Base-by-base conservation (phyloP, 1,284 basidiomycete species). In the Austropuccinia psidii region DNA sequence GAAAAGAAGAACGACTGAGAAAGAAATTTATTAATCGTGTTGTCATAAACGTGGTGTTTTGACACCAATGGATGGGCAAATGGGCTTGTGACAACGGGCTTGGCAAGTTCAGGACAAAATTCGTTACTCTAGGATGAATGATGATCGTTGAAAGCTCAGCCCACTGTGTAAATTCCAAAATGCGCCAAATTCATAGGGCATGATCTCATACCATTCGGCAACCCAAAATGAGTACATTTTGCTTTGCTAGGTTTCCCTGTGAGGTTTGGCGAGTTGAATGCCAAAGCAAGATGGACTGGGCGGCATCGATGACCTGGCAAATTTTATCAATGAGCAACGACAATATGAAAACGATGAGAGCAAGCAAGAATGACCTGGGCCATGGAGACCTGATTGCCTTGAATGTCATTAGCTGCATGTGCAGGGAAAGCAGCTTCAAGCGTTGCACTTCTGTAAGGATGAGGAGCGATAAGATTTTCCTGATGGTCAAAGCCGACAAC, bases 281-380 rank as follows among this genome's bases (percentile, higher is more conserved):
- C 65, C 65, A 68, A 35, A 68, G 24, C 27, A 68, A n/a, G 39
- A 41, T 41, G 13, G 65, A 43, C 41, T 68, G 65, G 43, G 65
- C 65, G 17, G 65, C 65, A 43, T 68, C 65, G 13, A 68, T 27
- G 17, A 68, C 33, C 65, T 68, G 24, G 4, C 29, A 39, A 60
- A 60, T 11, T 47, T 27, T 33, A 15, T 7, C 13, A 49, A 29
- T 21, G 13, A 7, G 21, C 21, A 52, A 13, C 27, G 49, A 24
- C 21, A 11, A 9, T 17, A 52, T 13, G 21, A 21, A 27, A 33
- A 11, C 21, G 4, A 31, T 33, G 11, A 27, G 41, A 7, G 41
- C 21, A 19, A 24, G 7, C 17, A n/a, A 49, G 43, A 49, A 31
- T 11, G 31, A 64, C 61, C 61, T 47, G 61, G 21, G 61, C 24